Evolutionary conservation across 1,139 yeast genomes (phyloP).

Genomic region (Sugiyamaella japonica): DNA sequence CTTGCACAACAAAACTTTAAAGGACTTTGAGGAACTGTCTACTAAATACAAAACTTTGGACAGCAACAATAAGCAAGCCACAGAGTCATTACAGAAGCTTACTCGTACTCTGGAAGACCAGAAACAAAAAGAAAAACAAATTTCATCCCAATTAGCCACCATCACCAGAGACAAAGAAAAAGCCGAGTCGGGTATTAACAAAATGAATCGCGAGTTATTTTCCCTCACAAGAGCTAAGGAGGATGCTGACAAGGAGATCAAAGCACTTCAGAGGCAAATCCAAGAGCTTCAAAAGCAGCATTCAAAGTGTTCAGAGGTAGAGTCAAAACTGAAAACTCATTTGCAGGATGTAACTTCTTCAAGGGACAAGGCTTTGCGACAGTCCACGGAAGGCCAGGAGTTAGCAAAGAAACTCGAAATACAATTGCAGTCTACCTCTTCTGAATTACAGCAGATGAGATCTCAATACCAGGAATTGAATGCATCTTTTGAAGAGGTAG

Average conservation of each 20-base stretch:
- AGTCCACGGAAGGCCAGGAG: conserved; percentile 9
- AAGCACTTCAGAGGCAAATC: conserved; percentile 20
- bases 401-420: conserved; percentile 5
- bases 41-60: conserved; percentile 21
- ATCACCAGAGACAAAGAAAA: conserved; percentile 55
- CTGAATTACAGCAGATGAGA: conserved; percentile 19
- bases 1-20: conserved; percentile 13
- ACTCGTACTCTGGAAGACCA: conserved; percentile 33
- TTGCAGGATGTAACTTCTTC: conserved; percentile 12
- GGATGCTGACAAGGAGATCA: conserved; percentile 47
- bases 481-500: conserved; percentile 31
- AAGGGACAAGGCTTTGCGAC: conserved; percentile 8
- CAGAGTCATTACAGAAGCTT: conserved; percentile 25
- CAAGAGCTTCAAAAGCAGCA: conserved; percentile 15
- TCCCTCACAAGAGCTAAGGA: conserved; percentile 61
- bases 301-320: conserved; percentile 7
- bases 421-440: neutral
- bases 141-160: conserved; percentile 44
- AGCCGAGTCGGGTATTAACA: conserved; percentile 86
- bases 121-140: conserved; percentile 39
- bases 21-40: conserved; percentile 23
- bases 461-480: conserved; percentile 25
- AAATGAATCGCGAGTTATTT: conserved; percentile 83
- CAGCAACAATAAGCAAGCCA: conserved; percentile 19
- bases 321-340: conserved; percentile 21